A percentile compares a stretch with the other conserved stretches of the same genome.
These are phyloP conservation scores for Xylaria sp. DNA, from an alignment of 2,329 filamentous ascomycete genomes.

Conservation along the genomic window DNA sequence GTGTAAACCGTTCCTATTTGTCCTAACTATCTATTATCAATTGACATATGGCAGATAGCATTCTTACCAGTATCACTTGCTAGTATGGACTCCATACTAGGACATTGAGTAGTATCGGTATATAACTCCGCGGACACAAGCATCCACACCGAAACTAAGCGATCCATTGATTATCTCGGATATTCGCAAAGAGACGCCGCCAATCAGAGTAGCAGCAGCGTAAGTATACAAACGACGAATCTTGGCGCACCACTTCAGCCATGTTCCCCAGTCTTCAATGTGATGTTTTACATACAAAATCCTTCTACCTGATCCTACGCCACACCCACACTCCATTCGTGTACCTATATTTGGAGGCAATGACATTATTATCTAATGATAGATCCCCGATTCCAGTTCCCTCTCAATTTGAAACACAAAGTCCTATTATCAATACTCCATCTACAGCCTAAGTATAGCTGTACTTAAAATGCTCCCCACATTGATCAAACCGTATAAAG, in stretches of 20 bases:
- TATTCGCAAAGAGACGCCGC: too few species aligned
- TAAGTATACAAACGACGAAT: too few species aligned
- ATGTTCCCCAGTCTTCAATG: constrained; percentile 3
- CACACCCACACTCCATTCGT: constrained; percentile 4
- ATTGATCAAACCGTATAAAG: not conserved
- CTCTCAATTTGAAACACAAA: constrained; percentile 18
- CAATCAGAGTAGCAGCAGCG: too few species aligned
- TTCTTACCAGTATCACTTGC: not conserved
- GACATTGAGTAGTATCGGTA: too few species aligned
- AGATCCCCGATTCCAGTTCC: constrained; percentile 17
- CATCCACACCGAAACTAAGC: too few species aligned
- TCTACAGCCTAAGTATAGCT: not conserved
- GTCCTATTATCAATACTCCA: not conserved
- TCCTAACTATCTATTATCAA: not conserved
- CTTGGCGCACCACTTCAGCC: constrained; percentile 20
- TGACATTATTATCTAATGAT: constrained; percentile 20
- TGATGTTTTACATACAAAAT: constrained; percentile 13
- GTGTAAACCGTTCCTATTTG: not conserved
- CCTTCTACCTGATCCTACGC: constrained; percentile 18
- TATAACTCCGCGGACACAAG: not conserved
- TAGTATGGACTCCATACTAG: not conserved
- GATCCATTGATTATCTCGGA: too few species aligned
- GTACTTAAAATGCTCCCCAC: not conserved
- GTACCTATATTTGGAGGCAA: constrained; percentile 26
- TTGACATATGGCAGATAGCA: not conserved